Evolutionary conservation across 495 filamentous ascomycete genomes (phyloP), one percentile per base, ranked within the genome.

Genomic region (Daldinia concentrica): DNA sequence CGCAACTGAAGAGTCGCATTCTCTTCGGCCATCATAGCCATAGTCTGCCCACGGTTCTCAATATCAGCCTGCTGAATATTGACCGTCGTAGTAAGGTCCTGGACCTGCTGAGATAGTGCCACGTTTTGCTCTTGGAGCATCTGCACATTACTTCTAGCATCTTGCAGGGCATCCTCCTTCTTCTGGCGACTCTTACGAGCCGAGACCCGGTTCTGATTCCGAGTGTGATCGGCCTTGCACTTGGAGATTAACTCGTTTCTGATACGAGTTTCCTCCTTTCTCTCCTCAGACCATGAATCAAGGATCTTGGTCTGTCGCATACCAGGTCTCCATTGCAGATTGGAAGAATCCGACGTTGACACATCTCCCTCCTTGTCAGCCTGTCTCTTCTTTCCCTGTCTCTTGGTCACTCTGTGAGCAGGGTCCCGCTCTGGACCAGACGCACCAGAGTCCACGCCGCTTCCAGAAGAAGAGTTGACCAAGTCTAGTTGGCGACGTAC

Each of bases 141-240:
- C n/a, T 36, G 27, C n/a, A 24, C 52, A 1, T n/a, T 19, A 7
- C 7, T 14, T 27, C 32, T 14, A 22, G 52, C 52, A 5, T 17
- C 17, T 1, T 19, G 14, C n/a, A 57, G 30, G 0, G 54, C 54
- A 6, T 22, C 17, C 30, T 32, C 54, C 54, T 57, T 57, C 30
- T 36, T 57, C 54, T 36, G 8, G 1, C 54, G 54, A 11, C 54
- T 57, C 30, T 36, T 32, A 11, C 54, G 54, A 32, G 54, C 54
- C 8, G 54, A 57, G 29, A 34, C 30, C 8, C 29, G 22, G 30
- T 57, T 57, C 30, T 57, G 54, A 0, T 24, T 6, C 5, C 30
- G 8, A 0, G 17, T 36, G 5, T 57, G 54, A 7, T 37, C 30
- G 2, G 27, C 29, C 30, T 57, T 57, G 30, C 8, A 5, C 7